Conservation (phyloP, 139 green algal genomes). For the Pleodorina starrii region DNA sequence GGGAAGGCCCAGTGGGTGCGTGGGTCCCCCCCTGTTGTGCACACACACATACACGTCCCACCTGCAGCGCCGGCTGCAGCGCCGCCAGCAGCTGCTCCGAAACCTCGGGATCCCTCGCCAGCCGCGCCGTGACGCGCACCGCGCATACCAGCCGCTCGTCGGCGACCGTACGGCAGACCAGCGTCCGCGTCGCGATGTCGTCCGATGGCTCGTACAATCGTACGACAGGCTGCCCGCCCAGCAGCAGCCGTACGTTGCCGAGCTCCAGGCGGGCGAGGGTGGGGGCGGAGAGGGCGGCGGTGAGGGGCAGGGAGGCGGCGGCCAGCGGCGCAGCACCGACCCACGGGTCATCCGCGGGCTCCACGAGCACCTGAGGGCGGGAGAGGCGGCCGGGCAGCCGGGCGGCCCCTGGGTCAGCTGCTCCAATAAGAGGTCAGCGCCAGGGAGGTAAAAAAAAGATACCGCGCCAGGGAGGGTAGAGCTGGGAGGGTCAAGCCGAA, state of each 20-base stretch:
- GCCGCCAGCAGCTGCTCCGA: slow-evolving; percentile 47
- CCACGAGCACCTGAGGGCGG: not conserved
- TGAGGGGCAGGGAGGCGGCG: slow-evolving; percentile 25
- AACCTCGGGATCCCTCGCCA: slow-evolving; percentile 32
- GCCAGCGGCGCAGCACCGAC: slow-evolving; percentile 18
- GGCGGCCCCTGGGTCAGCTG: too few species aligned
- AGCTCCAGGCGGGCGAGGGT: slow-evolving; percentile 37
- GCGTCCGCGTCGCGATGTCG: not conserved
- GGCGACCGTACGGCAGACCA: not conserved
- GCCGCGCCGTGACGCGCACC: slow-evolving; percentile 10
- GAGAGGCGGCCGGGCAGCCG: too few species aligned
- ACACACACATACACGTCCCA: too few species aligned
- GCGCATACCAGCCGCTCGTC: slow-evolving; percentile 13
- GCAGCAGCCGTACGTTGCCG: not conserved
- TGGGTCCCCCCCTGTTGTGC: too few species aligned
- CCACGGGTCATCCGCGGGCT: slow-evolving; percentile 29
- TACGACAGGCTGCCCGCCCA: slow-evolving; percentile 7
- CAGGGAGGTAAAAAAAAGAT: too few species aligned
- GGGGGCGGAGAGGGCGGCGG: slow-evolving; percentile 30
- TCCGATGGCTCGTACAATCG: slow-evolving; percentile 20
- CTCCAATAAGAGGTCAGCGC: too few species aligned
- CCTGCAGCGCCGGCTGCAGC: slow-evolving; percentile 45
- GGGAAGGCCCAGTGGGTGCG: too few species aligned
- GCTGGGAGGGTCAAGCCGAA: too few species aligned
- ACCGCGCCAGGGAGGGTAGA: too few species aligned